Percentiles rank a stretch among this genome's conserved stretches.
These are phyloP conservation scores for Aspergillus melleus DNA, from an alignment of 2,329 filamentous ascomycete genomes.

Conservation along the genomic window DNA sequence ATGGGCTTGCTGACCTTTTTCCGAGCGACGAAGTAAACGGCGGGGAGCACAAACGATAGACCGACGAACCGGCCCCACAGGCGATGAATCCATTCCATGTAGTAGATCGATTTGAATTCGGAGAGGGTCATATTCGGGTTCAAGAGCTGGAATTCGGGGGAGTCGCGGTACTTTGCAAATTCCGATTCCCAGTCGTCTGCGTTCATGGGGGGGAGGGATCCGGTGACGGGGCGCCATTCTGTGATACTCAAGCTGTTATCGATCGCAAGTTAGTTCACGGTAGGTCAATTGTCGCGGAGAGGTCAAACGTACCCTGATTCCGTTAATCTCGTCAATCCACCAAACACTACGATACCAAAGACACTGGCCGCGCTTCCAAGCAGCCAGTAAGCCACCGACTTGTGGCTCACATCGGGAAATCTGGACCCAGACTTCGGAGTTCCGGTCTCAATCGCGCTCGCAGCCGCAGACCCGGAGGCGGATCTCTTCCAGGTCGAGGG, in stretches of 20 bases:
- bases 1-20: conserved; percentile 76
- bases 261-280: not conserved
- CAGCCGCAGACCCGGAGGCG: conserved; percentile 21
- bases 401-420: conserved; percentile 66
- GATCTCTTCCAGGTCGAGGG: conserved; percentile 25
- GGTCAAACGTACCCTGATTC: conserved; percentile 73
- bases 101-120: conserved; percentile 99
- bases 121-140: conserved; percentile 90
- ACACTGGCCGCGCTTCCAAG: conserved; percentile 88
- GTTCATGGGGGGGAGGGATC: conserved; percentile 79
- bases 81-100: conserved; percentile 97
- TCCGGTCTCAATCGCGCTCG: conserved; percentile 22
- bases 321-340: conserved; percentile 87
- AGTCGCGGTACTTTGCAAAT: conserved; percentile 87
- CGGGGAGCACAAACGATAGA: conserved; percentile 82
- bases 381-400: conserved; percentile 86
- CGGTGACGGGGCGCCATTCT: conserved; percentile 97
- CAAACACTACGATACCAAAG: conserved; percentile 95
- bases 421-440: conserved; percentile 34
- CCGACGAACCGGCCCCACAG: conserved; percentile 93
- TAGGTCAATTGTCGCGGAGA: not conserved
- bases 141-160: conserved; percentile 87
- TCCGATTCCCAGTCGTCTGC: conserved; percentile 84
- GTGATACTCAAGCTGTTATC: conserved; percentile 82
- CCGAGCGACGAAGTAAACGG: conserved; percentile 81